phyloP scores from a whole-genome alignment of 441 rosid species.

The Adansonia gregorii region DNA sequence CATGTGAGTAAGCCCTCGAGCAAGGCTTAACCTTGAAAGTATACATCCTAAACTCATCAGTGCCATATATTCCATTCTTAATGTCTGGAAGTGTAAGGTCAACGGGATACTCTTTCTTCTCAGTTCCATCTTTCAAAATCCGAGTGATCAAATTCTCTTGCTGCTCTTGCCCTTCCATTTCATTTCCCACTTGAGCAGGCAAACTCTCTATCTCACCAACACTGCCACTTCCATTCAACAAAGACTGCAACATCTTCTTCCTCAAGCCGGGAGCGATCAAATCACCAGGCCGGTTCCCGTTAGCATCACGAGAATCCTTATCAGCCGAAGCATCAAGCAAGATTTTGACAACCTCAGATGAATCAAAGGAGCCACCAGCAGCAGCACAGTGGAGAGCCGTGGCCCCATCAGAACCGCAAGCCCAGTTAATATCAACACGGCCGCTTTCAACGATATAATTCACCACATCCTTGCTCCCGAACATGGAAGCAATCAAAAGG shows the following conservation, averaged over 20 bases:
- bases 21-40: conserved; percentile 79
- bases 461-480: conserved; percentile 63
- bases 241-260: conserved; percentile 51
- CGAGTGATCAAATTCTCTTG: conserved; percentile 45
- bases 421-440: conserved; percentile 54
- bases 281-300: conserved; percentile 56
- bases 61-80: conserved; percentile 61
- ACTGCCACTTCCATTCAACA: conserved; percentile 42
- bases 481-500: conserved; percentile 65
- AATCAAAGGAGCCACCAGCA: conserved; percentile 52
- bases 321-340: conserved; percentile 58
- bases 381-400: conserved; percentile 74
- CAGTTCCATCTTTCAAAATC: conserved; percentile 46
- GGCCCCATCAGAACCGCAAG: conserved; percentile 62
- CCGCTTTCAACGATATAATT: conserved; percentile 50
- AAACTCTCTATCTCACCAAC: conserved; percentile 32
- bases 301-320: conserved; percentile 45
- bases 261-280: conserved; percentile 43
- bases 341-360: conserved; percentile 53
- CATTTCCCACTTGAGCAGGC: conserved; percentile 35
- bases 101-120: conserved; percentile 66
- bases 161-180: conserved; percentile 41
- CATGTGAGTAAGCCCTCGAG: conserved; percentile 78
- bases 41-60: conserved; percentile 77
- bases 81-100: conserved; percentile 71